These are phyloP conservation scores for Blastocrithidia nonstop DNA, from an alignment of 208 protist species.

Conservation along the genomic window DNA sequence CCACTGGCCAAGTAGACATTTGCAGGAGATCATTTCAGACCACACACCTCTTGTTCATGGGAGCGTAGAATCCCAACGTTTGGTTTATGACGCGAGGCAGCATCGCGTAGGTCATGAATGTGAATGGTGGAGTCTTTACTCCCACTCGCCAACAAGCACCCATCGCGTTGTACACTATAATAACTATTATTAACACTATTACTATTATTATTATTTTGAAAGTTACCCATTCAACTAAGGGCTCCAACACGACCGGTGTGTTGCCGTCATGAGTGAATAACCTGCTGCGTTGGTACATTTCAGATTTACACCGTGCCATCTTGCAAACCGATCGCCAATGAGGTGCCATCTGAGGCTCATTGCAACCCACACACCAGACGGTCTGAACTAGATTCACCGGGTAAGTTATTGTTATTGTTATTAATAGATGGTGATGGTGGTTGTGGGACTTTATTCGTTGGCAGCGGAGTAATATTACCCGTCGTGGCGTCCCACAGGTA, in stretches of 20 bases:
- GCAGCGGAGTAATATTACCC: constrained; percentile 83
- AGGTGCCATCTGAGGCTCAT: constrained; percentile 85
- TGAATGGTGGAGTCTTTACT: constrained; percentile 90
- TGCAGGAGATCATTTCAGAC: constrained; percentile 89
- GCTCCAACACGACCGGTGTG: constrained; percentile 37
- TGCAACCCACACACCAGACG: constrained; percentile 79
- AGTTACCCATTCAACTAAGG: background rate
- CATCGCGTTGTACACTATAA: constrained; percentile 82
- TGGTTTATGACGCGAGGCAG: constrained; percentile 1
- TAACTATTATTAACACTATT: constrained; percentile 79
- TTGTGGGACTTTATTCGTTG: constrained; percentile 11
- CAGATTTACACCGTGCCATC: constrained; percentile 85
- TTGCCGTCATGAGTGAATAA: constrained; percentile 70
- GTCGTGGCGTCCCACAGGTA: constrained; percentile 97
- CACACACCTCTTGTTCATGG: constrained; percentile 95
- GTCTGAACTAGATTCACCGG: background rate
- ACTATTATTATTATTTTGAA: background rate
- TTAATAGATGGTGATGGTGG: background rate
- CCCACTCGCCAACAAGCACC: constrained; percentile 86
- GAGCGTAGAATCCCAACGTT: constrained; percentile 25
- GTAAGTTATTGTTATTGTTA: too few species aligned
- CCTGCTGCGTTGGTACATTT: constrained; percentile 65
- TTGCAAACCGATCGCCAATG: constrained; percentile 79
- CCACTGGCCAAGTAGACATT: constrained; percentile 91
- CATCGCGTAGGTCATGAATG: constrained; percentile 89